phyloP scores from a whole-genome alignment of 2,329 filamentous ascomycete genomes.

The Venturia pyrina region DNA sequence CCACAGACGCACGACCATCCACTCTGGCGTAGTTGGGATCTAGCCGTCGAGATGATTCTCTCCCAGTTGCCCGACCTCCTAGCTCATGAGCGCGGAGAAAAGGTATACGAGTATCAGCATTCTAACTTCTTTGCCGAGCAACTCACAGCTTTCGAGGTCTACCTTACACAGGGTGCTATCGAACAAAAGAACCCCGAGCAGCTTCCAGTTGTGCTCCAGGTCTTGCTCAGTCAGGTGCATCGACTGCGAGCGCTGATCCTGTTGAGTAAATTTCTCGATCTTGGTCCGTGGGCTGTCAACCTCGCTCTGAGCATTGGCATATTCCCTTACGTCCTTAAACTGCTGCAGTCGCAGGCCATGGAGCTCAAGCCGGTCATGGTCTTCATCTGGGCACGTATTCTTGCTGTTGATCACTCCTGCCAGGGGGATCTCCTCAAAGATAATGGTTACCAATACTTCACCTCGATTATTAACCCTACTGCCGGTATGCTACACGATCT shows the following conservation, averaged over 20 bases:
- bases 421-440: slow-evolving; percentile 93
- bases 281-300: slow-evolving; percentile 98
- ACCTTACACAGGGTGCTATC: slow-evolving; percentile 73
- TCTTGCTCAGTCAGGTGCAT: slow-evolving; percentile 91
- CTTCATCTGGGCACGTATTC: slow-evolving; percentile 94
- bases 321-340: slow-evolving; percentile 96
- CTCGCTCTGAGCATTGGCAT: slow-evolving; percentile 95
- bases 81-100: slow-evolving; percentile 64
- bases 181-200: slow-evolving; percentile 86
- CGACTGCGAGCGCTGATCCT: slow-evolving; percentile 82
- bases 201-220: slow-evolving; percentile 89
- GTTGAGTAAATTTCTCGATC: slow-evolving; percentile 83
- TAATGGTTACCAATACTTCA: slow-evolving; percentile 95
- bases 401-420: slow-evolving; percentile 89
- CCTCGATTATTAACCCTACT: slow-evolving; percentile 71
- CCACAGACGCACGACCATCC: slow-evolving; percentile 92
- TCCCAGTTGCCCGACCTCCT: slow-evolving; percentile 75
- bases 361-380: slow-evolving; percentile 98
- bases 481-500: slow-evolving; percentile 1
- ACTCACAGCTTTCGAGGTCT: slow-evolving; percentile 92
- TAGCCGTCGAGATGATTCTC: slow-evolving; percentile 90
- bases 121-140: slow-evolving; percentile 97
- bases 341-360: slow-evolving; percentile 86
- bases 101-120: slow-evolving; percentile 83
- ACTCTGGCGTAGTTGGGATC: slow-evolving; percentile 94